Percentiles rank a stretch among this genome's conserved stretches.
Conservation (phyloP, 495 filamentous ascomycete genomes). For the Xylaria sp. region DNA sequence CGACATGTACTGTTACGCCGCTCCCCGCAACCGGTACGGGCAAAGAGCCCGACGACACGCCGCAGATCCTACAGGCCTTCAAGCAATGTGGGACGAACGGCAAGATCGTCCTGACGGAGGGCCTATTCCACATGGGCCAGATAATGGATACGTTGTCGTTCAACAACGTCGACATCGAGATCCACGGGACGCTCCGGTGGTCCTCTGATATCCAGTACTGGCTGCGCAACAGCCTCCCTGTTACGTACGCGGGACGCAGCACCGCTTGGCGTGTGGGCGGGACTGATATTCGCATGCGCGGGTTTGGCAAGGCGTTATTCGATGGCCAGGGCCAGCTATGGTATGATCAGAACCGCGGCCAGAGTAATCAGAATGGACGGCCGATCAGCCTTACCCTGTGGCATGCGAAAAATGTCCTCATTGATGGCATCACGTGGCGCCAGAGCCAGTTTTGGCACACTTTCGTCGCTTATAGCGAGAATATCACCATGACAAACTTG, state of each 20-base stretch:
- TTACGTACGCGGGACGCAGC: constrained; percentile 47
- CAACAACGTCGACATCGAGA: constrained; percentile 48
- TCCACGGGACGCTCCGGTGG: constrained; percentile 45
- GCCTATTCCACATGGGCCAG: constrained; percentile 51
- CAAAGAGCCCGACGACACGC: constrained; percentile 47
- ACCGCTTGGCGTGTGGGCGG: constrained; percentile 53
- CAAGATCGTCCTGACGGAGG: constrained; percentile 46
- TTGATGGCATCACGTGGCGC: constrained; percentile 52
- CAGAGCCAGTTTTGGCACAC: constrained; percentile 55
- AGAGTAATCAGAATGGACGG: constrained; percentile 45
- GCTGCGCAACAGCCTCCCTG: constrained; percentile 43
- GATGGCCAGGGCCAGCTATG: constrained; percentile 53
- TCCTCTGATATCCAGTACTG: constrained; percentile 41
- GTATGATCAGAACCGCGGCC: constrained; percentile 49
- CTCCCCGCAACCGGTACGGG: constrained; percentile 32
- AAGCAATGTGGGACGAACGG: constrained; percentile 46
- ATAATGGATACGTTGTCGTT: constrained; percentile 52
- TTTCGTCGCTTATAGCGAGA: constrained; percentile 50
- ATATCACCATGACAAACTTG: constrained; percentile 50
- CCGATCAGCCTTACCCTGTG: constrained; percentile 47
- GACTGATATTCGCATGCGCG: constrained; percentile 44
- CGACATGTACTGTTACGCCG: constrained; percentile 49
- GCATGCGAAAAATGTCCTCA: constrained; percentile 43
- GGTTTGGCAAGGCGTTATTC: constrained; percentile 50
- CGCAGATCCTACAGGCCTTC: constrained; percentile 53